Base-by-base conservation (phyloP, 306 rosid species). In the Benincasa hispida region DNA sequence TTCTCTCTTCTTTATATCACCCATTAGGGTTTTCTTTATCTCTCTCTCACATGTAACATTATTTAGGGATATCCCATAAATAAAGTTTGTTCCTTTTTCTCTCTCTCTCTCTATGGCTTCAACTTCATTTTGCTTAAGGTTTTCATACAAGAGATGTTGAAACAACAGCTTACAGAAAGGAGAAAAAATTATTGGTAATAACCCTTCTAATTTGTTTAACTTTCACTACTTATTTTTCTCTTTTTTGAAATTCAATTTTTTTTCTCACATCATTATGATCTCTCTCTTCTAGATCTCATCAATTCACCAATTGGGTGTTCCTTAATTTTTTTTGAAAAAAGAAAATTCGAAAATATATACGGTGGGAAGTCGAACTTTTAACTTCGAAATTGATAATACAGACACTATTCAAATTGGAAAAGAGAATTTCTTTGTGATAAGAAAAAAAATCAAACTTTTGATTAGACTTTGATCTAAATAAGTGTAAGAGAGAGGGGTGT, bases 11-110 rank as follows among this genome's bases (percentile, higher is more conserved):
- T 81, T 76, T 81, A 79, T 81, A 87, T 82, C 67, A 63, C 85
- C 84, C 79, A 74, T 84, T 87, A 90, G 96, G 98, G 96, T 86
- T 92, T 83, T 68, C 81, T 35, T 50, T 41, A 25, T 47, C 76
- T 72, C 76, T 72, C 76, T 39, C 75, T 25, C 59, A 25, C 60
- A 25, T 72, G 58, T 72, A 11, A 47, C 75, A 41, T 41, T 70
- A 41, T 70, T 45, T 70, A 41, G 75, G 54, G 37, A 47, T 41
- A 47, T 41, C 57, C 75, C 35, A 32, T 24, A 12, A 21, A 37
- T 35, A 50, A 72, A 72, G 58, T 72, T 50, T 72, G 58, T 27
- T 50, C 14, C 32, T 72, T 28, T 41, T 6, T 15, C 0, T 6
- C 89, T 68, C 76, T 84, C 81, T 79, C 79, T 79, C 76, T 56